phyloP scores from a whole-genome alignment of 2,329 filamentous ascomycete genomes.

The Epichloe bromicola region DNA sequence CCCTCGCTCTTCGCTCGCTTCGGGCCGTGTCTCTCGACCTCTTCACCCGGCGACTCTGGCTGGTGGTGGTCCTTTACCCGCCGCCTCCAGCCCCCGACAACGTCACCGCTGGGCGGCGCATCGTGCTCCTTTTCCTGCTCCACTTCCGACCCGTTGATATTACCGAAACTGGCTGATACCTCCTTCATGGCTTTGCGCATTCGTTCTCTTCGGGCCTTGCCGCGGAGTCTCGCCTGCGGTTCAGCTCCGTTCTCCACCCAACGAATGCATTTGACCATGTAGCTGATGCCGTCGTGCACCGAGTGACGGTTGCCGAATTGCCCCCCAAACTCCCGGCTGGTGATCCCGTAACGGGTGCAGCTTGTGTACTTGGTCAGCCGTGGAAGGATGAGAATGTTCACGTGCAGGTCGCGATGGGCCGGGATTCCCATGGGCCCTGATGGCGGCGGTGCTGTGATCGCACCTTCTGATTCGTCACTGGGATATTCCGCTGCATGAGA shows the following conservation, averaged over 20 bases:
- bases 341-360: slow-evolving; percentile 66
- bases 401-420: slow-evolving; percentile 64
- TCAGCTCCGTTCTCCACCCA: slow-evolving; percentile 71
- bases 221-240: slow-evolving; percentile 41
- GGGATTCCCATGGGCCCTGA: slow-evolving; percentile 52
- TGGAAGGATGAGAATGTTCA: slow-evolving; percentile 76
- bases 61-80: slow-evolving; percentile 16
- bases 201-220: slow-evolving; percentile 41
- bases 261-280: slow-evolving; percentile 66
- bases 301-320: slow-evolving; percentile 27
- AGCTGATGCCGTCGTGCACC: slow-evolving; percentile 77
- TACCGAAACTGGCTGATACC: slow-evolving; percentile 26
- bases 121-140: slow-evolving; percentile 14
- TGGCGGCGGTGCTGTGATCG: slow-evolving; percentile 40
- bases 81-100: slow-evolving; percentile 22
- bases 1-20: slow-evolving; percentile 21
- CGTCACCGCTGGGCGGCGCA: slow-evolving; percentile 16
- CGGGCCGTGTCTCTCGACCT: slow-evolving; percentile 16
- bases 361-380: slow-evolving; percentile 63
- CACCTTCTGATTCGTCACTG: slow-evolving; percentile 26
- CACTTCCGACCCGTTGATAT: slow-evolving; percentile 16
- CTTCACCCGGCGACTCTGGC: slow-evolving; percentile 11
- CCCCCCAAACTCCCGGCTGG: slow-evolving; percentile 65
- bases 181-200: slow-evolving; percentile 44
- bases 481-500: slow-evolving; percentile 16